Conservation (phyloP, 176 grass and related monocot species). For the Musa troglodytarum region DNA sequence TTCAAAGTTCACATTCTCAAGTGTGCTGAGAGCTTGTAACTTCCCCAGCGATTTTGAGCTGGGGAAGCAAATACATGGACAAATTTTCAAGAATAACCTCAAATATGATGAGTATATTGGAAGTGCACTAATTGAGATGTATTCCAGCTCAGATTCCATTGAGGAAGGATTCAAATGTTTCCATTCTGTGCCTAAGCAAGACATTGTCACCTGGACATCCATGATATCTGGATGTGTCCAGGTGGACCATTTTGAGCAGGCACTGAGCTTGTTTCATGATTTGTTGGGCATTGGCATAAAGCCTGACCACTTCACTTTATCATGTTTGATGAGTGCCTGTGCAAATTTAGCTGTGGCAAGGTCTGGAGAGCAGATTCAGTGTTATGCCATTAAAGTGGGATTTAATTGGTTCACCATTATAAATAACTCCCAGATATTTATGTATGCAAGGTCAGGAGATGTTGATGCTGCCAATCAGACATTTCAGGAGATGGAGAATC, state of each 20-base stretch:
- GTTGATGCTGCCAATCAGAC: constrained; percentile 41
- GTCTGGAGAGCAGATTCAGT: constrained; percentile 53
- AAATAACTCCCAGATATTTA: constrained; percentile 65
- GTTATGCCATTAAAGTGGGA: constrained; percentile 45
- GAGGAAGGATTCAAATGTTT: constrained; percentile 62
- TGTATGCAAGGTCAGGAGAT: constrained; percentile 73
- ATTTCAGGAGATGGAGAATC: constrained; percentile 60
- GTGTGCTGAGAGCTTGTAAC: constrained; percentile 34
- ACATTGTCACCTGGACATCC: constrained; percentile 68
- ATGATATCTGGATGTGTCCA: constrained; percentile 59
- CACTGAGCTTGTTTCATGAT: constrained; percentile 44
- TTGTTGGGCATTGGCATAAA: constrained; percentile 35
- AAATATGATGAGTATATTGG: constrained; percentile 50
- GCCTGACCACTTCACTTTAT: constrained; percentile 58
- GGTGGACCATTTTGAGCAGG: constrained; percentile 43
- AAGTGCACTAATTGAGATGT: constrained; percentile 59
- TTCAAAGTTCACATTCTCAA: constrained; percentile 67
- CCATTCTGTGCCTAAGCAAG: constrained; percentile 33
- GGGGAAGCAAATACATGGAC: constrained; percentile 59
- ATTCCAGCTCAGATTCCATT: constrained; percentile 35
- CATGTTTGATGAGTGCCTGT: constrained; percentile 55
- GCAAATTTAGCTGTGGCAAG: constrained; percentile 52
- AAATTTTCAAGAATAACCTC: constrained; percentile 37
- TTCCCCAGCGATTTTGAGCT: constrained; percentile 32
- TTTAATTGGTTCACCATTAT: constrained; percentile 39